Evolutionary conservation across 768 basidiomycete species (phyloP), one percentile per base, ranked within the genome.

Genomic region (Roridomyces roridus): DNA sequence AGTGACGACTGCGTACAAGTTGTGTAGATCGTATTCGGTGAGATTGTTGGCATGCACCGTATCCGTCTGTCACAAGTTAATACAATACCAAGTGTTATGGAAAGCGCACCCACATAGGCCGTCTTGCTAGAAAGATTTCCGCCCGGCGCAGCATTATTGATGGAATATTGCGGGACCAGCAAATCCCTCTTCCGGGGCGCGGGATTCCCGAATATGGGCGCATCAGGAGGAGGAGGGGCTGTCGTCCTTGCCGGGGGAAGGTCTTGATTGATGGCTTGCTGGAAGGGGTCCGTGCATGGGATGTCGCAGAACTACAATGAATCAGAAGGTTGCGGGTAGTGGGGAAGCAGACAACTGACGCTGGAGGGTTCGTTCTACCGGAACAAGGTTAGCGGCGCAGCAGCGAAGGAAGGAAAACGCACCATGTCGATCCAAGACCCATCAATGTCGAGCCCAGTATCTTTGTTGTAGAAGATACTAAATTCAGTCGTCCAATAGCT

Each of bases 401-500:
- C 31, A 34, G 15, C 10, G 7, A 2, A 15, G 7, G 31, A 34
- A 8, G 7, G 7, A 34, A 8, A 8, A 34, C 3, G 15, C 2
- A 34, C 31, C 31, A 34, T 34, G 15, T 87, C 85, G 24, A 87
- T 86, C 88, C 88, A 89, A 12, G 80, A 80, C 14, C 86, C 87
- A 59, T 87, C 86, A 26, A 88, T 88, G 53, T 88, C 84, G 9
- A 90, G 57, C 2, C 86, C 86, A 0, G 69, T 77, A 12, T 74
- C 57, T 0, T 83, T 76, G 56, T 72, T 75, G 66, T 85, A 87
- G 70, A 89, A 87, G 7, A 73, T 45, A 25, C 74, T 55, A 68
- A 87, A 88, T 57, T 89, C 86, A 36, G 77, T 80, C 3, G 71
- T 81, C 89, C 89, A 91, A 65, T 79, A 86, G 24, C 85, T 85